These are phyloP conservation scores for Paramyrothecium roridum DNA, from an alignment of 2,329 filamentous ascomycete species.

Conservation along the genomic window DNA sequence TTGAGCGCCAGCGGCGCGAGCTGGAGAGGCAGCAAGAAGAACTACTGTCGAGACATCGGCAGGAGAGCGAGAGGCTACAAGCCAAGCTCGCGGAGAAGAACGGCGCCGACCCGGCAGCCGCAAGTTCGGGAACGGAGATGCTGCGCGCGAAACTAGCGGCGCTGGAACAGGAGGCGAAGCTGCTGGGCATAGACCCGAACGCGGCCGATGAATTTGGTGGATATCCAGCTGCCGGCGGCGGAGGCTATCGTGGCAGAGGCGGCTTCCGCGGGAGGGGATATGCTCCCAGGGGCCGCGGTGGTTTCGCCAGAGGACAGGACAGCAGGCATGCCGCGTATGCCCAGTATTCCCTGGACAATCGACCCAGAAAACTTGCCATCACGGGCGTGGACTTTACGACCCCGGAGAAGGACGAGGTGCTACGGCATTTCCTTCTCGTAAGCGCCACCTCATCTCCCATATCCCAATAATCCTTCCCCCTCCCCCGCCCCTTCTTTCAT, in stretches of 20 bases:
- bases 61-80: conserved; percentile 63
- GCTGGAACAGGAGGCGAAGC: conserved; percentile 70
- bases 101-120: conserved; percentile 19
- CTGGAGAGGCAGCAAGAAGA: conserved; percentile 63
- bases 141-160: conserved; percentile 70
- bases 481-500: neutral
- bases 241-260: conserved; percentile 27
- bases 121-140: conserved; percentile 53
- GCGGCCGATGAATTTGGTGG: conserved; percentile 42
- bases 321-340: conserved; percentile 55
- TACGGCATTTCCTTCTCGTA: conserved; percentile 70
- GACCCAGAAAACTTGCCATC: conserved; percentile 66
- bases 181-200: conserved; percentile 64
- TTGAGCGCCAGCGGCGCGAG: conserved; percentile 60
- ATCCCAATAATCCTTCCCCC: no score
- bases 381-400: conserved; percentile 61
- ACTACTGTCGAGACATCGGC: conserved; percentile 59
- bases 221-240: conserved; percentile 25
- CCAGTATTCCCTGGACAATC: conserved; percentile 70
- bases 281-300: conserved; percentile 29
- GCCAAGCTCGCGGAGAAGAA: conserved; percentile 42
- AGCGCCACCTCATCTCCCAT: conserved; percentile 23
- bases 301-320: conserved; percentile 37
- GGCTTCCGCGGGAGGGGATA: conserved; percentile 26
- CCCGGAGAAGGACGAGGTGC: conserved; percentile 61